Conservation (phyloP, 139 green algal genomes). For the Nannochloris sp. region DNA sequence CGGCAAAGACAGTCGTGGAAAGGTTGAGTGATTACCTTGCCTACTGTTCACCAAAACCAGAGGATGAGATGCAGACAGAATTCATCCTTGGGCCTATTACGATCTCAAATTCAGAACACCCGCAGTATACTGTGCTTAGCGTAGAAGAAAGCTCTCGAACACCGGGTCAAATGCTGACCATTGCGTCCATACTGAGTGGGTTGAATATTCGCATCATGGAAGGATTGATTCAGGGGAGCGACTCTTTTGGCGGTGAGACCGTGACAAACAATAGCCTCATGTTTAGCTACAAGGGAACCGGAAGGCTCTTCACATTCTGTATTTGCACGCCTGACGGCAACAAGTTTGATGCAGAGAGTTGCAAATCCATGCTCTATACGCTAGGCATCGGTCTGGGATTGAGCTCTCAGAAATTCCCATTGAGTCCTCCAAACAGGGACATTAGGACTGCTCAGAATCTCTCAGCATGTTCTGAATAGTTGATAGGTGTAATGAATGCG, state of each 20-base stretch:
- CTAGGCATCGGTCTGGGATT: slow-evolving; percentile 31
- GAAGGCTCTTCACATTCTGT: slow-evolving; percentile 37
- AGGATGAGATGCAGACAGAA: slow-evolving; percentile 6
- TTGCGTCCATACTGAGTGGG: slow-evolving; percentile 42
- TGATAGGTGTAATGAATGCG: background rate
- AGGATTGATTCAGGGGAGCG: slow-evolving; percentile 35
- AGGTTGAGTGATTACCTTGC: slow-evolving; percentile 40
- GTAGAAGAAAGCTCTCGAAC: slow-evolving; percentile 12
- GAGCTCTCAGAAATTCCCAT: slow-evolving; percentile 10
- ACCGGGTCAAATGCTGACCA: slow-evolving; percentile 37
- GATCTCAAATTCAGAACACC: slow-evolving; percentile 36
- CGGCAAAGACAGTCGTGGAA: slow-evolving; percentile 35
- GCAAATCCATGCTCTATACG: slow-evolving; percentile 30
- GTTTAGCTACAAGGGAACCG: no score
- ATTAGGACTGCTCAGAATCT: background rate
- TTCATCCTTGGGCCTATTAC: slow-evolving; percentile 25
- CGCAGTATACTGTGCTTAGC: slow-evolving; percentile 34
- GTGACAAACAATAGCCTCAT: background rate
- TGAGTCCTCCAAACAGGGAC: slow-evolving; percentile 5
- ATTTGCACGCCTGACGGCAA: slow-evolving; percentile 19
- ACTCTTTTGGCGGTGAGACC: background rate
- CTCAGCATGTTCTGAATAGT: background rate
- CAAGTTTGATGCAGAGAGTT: slow-evolving; percentile 31
- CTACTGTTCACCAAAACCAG: slow-evolving; percentile 37
- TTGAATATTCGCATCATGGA: slow-evolving; percentile 38